A percentile compares a stretch with the other conserved stretches of the same genome.
Evolutionary conservation across 805 yeast genomes (phyloP).

Genomic region (Metschnikowia corniflorae): DNA sequence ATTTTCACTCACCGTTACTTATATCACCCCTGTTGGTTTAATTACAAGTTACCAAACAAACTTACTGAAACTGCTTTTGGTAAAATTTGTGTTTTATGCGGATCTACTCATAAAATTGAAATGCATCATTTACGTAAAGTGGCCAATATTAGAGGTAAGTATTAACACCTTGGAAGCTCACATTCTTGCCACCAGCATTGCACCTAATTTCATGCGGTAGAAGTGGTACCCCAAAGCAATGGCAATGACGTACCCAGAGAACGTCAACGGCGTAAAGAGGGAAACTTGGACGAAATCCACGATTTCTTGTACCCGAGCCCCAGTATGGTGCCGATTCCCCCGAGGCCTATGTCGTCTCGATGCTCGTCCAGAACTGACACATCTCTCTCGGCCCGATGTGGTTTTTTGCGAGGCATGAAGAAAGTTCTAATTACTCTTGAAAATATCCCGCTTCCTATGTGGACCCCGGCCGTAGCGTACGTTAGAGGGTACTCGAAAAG

Average conservation of each 20-base stretch:
- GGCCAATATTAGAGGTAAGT: too few relatives aligned
- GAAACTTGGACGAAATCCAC: constrained; percentile 40
- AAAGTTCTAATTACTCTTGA: constrained; percentile 29
- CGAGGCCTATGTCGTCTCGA: constrained; percentile 54
- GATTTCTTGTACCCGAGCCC: constrained; percentile 55
- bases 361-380: constrained; percentile 27
- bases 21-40: constrained; percentile 1
- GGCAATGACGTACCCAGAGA: constrained; percentile 55
- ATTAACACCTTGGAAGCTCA: too few relatives aligned
- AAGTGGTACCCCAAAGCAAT: constrained; percentile 47
- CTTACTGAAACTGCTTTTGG: too few relatives aligned
- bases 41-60: constrained; percentile 1
- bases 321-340: constrained; percentile 53
- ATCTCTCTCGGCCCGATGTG: constrained; percentile 9
- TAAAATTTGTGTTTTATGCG: too few relatives aligned
- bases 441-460: constrained; percentile 51
- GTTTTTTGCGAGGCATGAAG: constrained; percentile 10
- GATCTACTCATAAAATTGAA: too few relatives aligned
- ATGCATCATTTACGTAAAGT: too few relatives aligned
- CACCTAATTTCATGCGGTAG: constrained; percentile 45
- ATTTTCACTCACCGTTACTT: not conserved
- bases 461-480: constrained; percentile 44
- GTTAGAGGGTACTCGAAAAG: constrained; percentile 48
- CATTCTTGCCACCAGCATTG: constrained; percentile 49
- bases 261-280: constrained; percentile 53